Evolutionary conservation across 352 stramenopile species (phyloP), one percentile per base, ranked within the genome.

Genomic region (Paralagenidium karlingii): DNA sequence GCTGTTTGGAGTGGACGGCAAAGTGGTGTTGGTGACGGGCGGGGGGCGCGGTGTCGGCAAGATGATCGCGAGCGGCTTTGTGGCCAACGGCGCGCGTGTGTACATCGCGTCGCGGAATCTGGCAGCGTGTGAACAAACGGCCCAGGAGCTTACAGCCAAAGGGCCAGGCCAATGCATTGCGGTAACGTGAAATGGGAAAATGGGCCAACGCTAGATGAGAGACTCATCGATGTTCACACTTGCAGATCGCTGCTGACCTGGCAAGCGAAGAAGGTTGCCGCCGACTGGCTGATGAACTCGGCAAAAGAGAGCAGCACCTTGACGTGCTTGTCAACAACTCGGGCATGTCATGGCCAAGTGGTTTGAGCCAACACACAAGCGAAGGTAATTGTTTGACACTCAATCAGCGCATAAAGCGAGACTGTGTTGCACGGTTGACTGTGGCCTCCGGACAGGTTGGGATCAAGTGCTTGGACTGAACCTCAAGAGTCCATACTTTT

Each of bases 291-390:
- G 39, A 70, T 8, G 61, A 96, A 43, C 53, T 96, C 24, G 79
- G 82, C 53, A 51, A 79, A 43, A 46, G 43, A 15, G 63, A 92
- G 53, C 71, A 60, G 31, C 60, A 64, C 34, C 55, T 98, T 18
- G 69, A 97, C 46, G 81, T 97, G 30, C 66, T 98, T 6, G 73
- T 98, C 43, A 98, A 98, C 63, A 98, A 98, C 69, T 94, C 85
- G 74, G 70, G 66, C 13, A 50, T 70, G 6, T 39, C 40, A 3
- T 88, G 67, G 68, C 69, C 67, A 21, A 60, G 56, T 8, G 53
- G 59, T 20, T 57, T 74, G 5, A 19, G 66, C 31, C 40, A 60
- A 31, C 59, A 71, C 54, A 48, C 47, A 26, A 49, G 45, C 18
- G 45, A 63, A 18, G 51, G 53, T 62, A 36, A 19, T 40, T 45